Evolutionary conservation across 768 basidiomycete genomes (phyloP), one percentile per base, ranked within the genome.

Genomic region (Fomitopsis serialis): DNA sequence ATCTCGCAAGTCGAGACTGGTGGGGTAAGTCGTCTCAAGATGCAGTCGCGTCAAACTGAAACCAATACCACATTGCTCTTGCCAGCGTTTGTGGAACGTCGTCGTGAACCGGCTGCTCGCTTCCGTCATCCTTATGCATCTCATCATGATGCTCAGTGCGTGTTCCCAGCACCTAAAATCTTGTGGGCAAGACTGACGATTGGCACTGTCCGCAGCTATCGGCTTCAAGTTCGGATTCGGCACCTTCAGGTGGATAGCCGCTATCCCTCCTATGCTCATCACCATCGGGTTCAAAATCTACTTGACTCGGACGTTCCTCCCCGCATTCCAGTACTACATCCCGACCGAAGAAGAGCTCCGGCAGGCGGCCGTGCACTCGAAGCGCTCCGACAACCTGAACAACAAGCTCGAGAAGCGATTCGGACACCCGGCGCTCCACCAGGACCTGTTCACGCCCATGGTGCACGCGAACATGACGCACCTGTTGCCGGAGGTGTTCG

Each of bases 41-140:
- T n/a, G 11, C 21, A 9, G 8, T 27, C 10, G 29, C 29, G 6
- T 32, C 6, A 32, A 11, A 32, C 29, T 32, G 29, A 32, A n/a
- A n/a, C n/a, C n/a, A n/a, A n/a, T 22, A 27, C 7, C n/a, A 48
- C 36, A 1, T 40, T 44, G 10, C 42, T 4, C 46, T 43, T 15
- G 45, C 56, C 61, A 93, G 91, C 87, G 92, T 19, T 73, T 96
- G 59, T 97, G 93, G 93, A 97, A 97, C 63, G 83, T 92, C n/a
- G 78, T 91, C 44, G 76, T 92, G 69, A 99, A 99, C 68, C 84
- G 97, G 50, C 72, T 98, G 22, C 70, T 98, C 13, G 74, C 82
- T 54, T 85, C 81, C 32, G 78, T 88, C 5, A 66, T 95, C 23
- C 70, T 97, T 61, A 98, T 98, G 95, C 94, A 98, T 62, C 60